Evolutionary conservation across 1,139 yeast species (phyloP), one percentile per base, ranked within the genome.

Genomic region (Candida sp.): DNA sequence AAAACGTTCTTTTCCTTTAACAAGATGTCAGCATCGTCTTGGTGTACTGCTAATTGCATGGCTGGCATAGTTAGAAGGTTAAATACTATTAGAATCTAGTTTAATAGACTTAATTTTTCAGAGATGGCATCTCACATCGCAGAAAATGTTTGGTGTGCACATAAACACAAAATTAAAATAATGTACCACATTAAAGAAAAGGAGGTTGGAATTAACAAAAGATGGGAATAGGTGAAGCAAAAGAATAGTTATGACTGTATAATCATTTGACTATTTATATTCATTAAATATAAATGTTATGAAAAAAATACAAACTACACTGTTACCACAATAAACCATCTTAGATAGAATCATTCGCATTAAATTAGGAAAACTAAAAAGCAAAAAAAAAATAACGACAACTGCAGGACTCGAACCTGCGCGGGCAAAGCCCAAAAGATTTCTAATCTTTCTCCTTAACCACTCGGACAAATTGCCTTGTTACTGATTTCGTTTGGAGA

Each of bases 1-100:
- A 89, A 74, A 42, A 81, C 75, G 63, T 89, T 89, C 64, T 82
- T 87, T 55, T 84, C 84, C 55, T 82, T 84, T 55, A 89, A 75
- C 52, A 89, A 77, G 54, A 84, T 70, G 57, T 85, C 83, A 52
- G 90, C 82, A 61, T 86, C 93, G 56, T 81, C 84, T 57, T 77
- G 81, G 50, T 82, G 83, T 52, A 81, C 77, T 40, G 85, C 83
- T 58, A 83, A 72, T 61, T 82, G 86, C 85, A 80, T 80, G 15
- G 41, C 38, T 35, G 35, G 40, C 33, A 22, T 38, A n/a, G 41
- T 29, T 30, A 15, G 32, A 22, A 27, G 22, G 35, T 25, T 5
- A 34, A 23, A 35, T 21, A 33, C 22, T 8, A 29, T 34, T 33
- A 38, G 34, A 43, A 38, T 45, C 43, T 32, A 33, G 35, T 33